A percentile compares a stretch with the other conserved stretches of the same genome.
Conservation (phyloP, 2,329 filamentous ascomycete genomes). For the Raffaelea ambrosiae region DNA sequence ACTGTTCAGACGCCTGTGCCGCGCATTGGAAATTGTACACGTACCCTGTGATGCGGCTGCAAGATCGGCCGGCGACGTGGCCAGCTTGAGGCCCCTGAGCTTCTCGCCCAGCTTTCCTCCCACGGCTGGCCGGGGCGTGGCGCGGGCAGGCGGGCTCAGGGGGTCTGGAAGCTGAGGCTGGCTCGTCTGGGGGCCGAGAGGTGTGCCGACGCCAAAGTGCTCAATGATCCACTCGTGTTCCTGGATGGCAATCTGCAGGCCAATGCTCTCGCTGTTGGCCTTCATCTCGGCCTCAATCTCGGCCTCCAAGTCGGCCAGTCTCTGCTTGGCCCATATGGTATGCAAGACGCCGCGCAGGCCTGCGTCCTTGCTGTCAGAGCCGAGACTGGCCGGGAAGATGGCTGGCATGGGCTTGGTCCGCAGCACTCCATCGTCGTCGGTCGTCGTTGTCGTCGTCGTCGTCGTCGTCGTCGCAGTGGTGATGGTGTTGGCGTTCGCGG, state of each 20-base stretch:
- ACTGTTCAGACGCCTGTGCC: too few relatives aligned
- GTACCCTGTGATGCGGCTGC: constrained; percentile 43
- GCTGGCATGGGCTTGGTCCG: constrained; percentile 74
- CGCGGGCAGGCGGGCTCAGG: constrained; percentile 31
- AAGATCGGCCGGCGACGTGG: constrained; percentile 61
- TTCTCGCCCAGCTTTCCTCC: constrained; percentile 70
- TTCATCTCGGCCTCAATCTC: constrained; percentile 70
- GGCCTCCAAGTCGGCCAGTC: constrained; percentile 62
- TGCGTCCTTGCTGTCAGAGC: constrained; percentile 50
- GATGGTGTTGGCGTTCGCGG: too few relatives aligned
- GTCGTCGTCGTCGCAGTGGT: constrained; percentile 10
- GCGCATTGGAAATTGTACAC: too few relatives aligned
- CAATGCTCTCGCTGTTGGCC: constrained; percentile 71
- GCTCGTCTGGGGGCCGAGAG: constrained; percentile 13
- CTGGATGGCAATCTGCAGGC: constrained; percentile 71
- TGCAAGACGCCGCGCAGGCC: constrained; percentile 78
- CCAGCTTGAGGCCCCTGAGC: constrained; percentile 68
- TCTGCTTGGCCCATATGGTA: constrained; percentile 82
- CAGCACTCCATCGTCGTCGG: constrained; percentile 34
- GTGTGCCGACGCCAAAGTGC: constrained; percentile 59
- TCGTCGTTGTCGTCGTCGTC: constrained; percentile 18
- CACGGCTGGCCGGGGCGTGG: constrained; percentile 51
- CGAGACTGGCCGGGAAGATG: constrained; percentile 72
- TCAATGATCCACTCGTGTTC: constrained; percentile 80
- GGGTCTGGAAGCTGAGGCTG: constrained; percentile 11